Evolutionary conservation across 805 yeast species (phyloP).

Genomic region (Zygotorulaspora florentina): DNA sequence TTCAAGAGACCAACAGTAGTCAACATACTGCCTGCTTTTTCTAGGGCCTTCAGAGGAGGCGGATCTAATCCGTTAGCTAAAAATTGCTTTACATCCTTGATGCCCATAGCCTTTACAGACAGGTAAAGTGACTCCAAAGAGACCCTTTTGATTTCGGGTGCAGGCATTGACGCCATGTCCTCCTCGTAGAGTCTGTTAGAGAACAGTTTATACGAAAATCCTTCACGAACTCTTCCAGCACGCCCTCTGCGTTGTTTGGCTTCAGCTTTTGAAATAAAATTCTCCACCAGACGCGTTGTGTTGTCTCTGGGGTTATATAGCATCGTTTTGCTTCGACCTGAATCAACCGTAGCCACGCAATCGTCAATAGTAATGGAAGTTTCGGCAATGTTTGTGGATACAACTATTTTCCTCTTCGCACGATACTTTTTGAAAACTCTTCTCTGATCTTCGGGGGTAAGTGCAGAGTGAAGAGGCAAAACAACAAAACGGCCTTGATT

Average conservation of each 20-base stretch:
- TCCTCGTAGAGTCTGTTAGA: constrained; percentile 55
- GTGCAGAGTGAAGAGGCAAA: constrained; percentile 84
- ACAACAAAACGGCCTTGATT: constrained; percentile 34
- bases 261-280: constrained; percentile 89
- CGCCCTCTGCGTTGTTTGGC: constrained; percentile 91
- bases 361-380: constrained; percentile 96
- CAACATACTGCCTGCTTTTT: constrained; percentile 44
- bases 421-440: constrained; percentile 61
- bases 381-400: constrained; percentile 92
- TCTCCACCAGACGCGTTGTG: constrained; percentile 67
- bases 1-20: constrained; percentile 70
- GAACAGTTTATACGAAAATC: constrained; percentile 76
- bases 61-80: constrained; percentile 76
- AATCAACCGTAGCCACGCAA: constrained; percentile 85
- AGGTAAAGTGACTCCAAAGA: constrained; percentile 79
- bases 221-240: constrained; percentile 91
- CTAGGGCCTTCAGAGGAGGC: constrained; percentile 46
- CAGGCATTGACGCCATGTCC: constrained; percentile 64
- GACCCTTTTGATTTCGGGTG: constrained; percentile 85
- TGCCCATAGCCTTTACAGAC: constrained; percentile 85
- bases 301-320: constrained; percentile 64
- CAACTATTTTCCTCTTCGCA: constrained; percentile 70
- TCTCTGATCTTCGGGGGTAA: constrained; percentile 77
- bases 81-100: constrained; percentile 64
- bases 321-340: constrained; percentile 79